Evolutionary conservation across 768 basidiomycete genomes (phyloP).

Genomic region (Leccinum subtestaceum): DNA sequence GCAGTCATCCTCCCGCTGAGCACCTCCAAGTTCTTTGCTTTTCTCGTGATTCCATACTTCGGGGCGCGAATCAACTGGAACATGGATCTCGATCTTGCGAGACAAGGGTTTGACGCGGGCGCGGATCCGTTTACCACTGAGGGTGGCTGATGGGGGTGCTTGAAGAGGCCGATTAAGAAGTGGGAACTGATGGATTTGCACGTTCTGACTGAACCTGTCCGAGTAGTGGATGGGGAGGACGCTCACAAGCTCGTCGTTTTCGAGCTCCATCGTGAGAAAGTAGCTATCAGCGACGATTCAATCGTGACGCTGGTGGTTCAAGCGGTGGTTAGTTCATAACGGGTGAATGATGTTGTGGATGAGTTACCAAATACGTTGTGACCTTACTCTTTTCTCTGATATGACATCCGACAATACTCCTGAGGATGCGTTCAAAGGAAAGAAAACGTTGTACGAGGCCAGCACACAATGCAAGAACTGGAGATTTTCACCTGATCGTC

Average conservation of each 20-base stretch:
- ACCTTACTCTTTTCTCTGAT: no score
- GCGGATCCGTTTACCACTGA: constrained; percentile 72
- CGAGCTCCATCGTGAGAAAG: constrained; percentile 27
- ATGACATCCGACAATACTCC: neutral
- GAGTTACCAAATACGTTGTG: neutral
- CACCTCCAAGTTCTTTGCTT: constrained; percentile 61
- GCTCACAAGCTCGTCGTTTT: constrained; percentile 59
- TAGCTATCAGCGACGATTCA: neutral
- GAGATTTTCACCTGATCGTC: constrained; percentile 75
- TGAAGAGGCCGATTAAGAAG: constrained; percentile 71
- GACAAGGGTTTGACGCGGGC: constrained; percentile 68
- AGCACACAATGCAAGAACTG: constrained; percentile 86
- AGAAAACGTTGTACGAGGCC: constrained; percentile 60
- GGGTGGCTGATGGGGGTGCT: constrained; percentile 68
- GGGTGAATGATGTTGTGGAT: no score
- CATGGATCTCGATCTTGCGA: constrained; percentile 69
- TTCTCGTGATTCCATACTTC: constrained; percentile 81
- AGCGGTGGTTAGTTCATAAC: no score
- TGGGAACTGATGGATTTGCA: constrained; percentile 83
- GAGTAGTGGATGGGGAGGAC: constrained; percentile 74
- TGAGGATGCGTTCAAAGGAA: neutral
- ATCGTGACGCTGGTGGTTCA: neutral
- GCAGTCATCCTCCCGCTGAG: constrained; percentile 68
- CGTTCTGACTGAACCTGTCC: constrained; percentile 53
- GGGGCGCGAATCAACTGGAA: constrained; percentile 75